A percentile compares a stretch with the other conserved stretches of the same genome.
phyloP scores from a whole-genome alignment of 2,329 filamentous ascomycete species.

The Hyphodiscus sp. region DNA sequence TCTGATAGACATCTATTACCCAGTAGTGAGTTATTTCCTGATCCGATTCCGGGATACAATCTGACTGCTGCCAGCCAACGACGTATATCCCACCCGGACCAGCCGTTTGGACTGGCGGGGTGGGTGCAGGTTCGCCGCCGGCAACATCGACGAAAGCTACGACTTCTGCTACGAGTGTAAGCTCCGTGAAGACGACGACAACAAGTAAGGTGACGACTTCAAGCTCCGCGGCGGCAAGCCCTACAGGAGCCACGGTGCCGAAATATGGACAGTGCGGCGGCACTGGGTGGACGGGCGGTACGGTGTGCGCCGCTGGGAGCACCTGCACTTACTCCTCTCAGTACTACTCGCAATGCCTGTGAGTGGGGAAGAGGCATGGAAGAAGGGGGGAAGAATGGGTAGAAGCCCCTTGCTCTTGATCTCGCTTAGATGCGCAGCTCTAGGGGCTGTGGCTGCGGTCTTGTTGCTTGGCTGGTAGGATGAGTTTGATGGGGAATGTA shows the following conservation, averaged over 20 bases:
- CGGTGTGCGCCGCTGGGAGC: background rate
- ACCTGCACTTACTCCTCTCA: background rate
- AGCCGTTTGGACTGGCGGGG: constrained; percentile 19
- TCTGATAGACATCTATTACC: constrained; percentile 31
- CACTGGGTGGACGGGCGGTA: background rate
- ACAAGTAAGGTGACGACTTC: no score
- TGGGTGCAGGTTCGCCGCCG: background rate
- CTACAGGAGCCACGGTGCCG: background rate
- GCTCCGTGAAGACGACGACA: no score
- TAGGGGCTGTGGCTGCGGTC: no score
- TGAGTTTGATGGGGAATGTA: no score
- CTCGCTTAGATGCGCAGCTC: no score
- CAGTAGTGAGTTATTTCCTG: constrained; percentile 22
- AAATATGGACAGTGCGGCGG: background rate
- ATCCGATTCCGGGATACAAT: background rate
- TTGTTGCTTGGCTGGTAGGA: no score
- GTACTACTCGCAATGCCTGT: background rate
- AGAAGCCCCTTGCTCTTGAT: no score
- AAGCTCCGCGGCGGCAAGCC: no score
- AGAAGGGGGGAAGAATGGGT: no score
- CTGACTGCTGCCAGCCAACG: constrained; percentile 15
- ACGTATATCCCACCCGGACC: constrained; percentile 22
- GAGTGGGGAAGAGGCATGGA: background rate
- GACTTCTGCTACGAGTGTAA: no score
- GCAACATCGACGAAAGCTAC: no score